Evolutionary conservation across 1,284 basidiomycete genomes (phyloP).

Genomic region (Moesziomyces aphidis): DNA sequence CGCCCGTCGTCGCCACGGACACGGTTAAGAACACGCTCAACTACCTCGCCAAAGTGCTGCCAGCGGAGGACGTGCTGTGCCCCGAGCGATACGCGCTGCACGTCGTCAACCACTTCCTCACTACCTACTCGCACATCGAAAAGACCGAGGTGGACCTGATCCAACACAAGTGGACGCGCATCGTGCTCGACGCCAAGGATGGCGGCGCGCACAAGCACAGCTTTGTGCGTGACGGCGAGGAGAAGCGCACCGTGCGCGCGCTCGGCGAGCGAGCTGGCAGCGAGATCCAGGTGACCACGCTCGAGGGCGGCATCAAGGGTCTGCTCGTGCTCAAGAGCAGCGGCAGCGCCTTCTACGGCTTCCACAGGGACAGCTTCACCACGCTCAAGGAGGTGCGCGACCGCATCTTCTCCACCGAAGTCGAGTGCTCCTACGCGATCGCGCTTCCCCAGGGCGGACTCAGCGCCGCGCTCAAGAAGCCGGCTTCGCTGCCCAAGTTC

Average conservation of each 20-base stretch:
- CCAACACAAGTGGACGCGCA: conserved; percentile 86
- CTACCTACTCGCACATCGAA: conserved; percentile 79
- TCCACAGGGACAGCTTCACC: conserved; percentile 87
- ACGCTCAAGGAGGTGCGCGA: conserved; percentile 73
- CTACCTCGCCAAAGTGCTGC: conserved; percentile 51
- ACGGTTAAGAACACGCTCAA: conserved; percentile 93
- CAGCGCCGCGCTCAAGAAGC: conserved; percentile 62
- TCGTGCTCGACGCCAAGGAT: conserved; percentile 72
- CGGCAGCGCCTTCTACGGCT: conserved; percentile 86
- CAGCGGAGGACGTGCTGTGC: conserved; percentile 45
- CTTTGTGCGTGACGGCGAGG: conserved; percentile 89
- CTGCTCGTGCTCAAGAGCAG: conserved; percentile 82
- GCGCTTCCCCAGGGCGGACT: conserved; percentile 36
- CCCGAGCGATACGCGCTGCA: conserved; percentile 89
- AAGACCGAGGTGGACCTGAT: conserved; percentile 82
- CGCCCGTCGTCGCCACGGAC: conserved; percentile 62
- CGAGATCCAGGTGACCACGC: conserved; percentile 44
- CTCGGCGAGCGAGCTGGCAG: conserved; percentile 72
- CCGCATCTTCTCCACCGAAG: conserved; percentile 64
- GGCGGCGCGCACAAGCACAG: conserved; percentile 77
- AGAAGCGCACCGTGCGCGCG: conserved; percentile 80
- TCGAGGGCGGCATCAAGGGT: conserved; percentile 56
- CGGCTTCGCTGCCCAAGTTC: conserved; percentile 60
- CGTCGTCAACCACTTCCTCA: conserved; percentile 84
- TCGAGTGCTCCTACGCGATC: conserved; percentile 59